phyloP scores from a whole-genome alignment of 257 asterid species.

The Solanum habrochaites region DNA sequence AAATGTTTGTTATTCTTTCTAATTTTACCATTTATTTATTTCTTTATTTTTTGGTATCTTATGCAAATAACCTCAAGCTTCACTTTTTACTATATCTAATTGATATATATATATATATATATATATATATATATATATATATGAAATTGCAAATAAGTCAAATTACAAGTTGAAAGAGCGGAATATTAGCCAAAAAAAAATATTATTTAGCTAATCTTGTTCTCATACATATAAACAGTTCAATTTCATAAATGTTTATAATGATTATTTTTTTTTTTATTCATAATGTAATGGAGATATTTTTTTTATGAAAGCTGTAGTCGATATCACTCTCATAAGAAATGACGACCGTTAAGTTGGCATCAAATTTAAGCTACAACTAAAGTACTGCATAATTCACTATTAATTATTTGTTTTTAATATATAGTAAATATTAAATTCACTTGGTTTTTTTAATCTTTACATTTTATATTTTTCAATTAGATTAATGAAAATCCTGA shows the following conservation, averaged over 20 bases:
- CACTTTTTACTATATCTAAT: not conserved
- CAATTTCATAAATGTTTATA: not conserved
- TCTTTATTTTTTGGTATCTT: not conserved
- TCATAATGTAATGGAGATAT: not conserved
- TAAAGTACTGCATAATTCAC: not conserved
- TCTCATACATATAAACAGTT: too few species aligned
- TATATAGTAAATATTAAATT: not conserved
- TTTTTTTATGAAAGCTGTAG: not conserved
- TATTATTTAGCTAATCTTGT: too few species aligned
- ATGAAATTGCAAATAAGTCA: not conserved
- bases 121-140: too few species aligned
- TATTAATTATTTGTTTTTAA: not conserved
- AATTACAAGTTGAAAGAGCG: too few species aligned
- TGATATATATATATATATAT: too few species aligned
- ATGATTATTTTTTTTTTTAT: not conserved
- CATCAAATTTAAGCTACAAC: not conserved
- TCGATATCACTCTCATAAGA: not conserved
- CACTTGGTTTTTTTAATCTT: not conserved
- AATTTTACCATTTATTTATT: too few species aligned
- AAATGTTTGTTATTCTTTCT: too few species aligned
- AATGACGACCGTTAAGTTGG: not conserved
- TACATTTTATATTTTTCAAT: not conserved
- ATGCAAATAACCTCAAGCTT: not conserved
- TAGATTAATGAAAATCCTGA: accelerated
- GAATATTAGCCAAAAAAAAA: too few species aligned